phyloP scores from a whole-genome alignment of 352 stramenopile species.

The Porosira glacialis region DNA sequence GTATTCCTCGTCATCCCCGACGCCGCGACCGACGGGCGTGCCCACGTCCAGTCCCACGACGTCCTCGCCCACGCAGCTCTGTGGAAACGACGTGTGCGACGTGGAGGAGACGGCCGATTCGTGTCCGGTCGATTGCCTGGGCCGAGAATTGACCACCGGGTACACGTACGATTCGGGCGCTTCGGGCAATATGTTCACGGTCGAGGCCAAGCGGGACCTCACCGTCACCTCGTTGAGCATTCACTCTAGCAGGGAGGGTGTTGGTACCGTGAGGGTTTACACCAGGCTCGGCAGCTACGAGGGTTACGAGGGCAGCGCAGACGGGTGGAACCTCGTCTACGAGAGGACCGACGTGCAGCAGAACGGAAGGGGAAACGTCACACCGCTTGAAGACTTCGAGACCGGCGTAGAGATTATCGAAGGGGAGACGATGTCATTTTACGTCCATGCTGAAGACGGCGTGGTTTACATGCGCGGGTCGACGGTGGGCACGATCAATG shows the following conservation, averaged over 20 bases:
- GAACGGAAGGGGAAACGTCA: conserved; percentile 17
- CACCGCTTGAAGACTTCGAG: conserved; percentile 30
- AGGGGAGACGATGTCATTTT: conserved; percentile 32
- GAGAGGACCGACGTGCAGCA: conserved; percentile 20
- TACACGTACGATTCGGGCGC: conserved; percentile 32
- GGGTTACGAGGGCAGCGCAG: conserved; percentile 4
- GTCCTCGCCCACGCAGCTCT: conserved; percentile 1
- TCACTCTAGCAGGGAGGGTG: conserved; percentile 26
- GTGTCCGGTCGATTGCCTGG: conserved; percentile 28
- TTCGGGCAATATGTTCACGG: conserved; percentile 30
- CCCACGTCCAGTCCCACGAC: conserved; percentile 9
- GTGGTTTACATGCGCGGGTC: conserved; percentile 26
- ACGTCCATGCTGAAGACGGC: conserved; percentile 20
- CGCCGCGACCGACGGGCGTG: neutral
- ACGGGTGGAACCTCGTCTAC: conserved; percentile 22
- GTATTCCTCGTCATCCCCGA: too few relatives aligned
- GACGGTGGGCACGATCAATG: conserved; percentile 6
- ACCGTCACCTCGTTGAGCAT: conserved; percentile 27
- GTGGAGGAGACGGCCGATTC: conserved; percentile 4
- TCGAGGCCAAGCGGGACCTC: conserved; percentile 28
- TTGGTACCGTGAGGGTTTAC: conserved; percentile 26
- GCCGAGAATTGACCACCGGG: conserved; percentile 25
- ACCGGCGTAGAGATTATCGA: conserved; percentile 6
- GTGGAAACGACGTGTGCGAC: conserved; percentile 22
- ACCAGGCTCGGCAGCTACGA: conserved; percentile 17